Evolutionary conservation across 805 yeast genomes (phyloP), one percentile per base, ranked within the genome.

Genomic region (Wickerhamomyces ciferrii): DNA sequence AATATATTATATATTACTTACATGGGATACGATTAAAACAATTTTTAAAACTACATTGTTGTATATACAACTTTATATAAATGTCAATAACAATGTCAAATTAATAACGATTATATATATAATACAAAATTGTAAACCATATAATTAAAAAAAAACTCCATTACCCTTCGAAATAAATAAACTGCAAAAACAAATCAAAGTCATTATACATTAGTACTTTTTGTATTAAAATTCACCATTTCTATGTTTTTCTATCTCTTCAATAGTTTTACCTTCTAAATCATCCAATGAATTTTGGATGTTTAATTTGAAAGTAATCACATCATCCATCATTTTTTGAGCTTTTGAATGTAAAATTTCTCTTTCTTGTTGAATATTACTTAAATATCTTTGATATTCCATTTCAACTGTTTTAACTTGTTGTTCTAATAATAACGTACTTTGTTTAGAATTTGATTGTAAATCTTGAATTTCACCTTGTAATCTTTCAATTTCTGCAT

Each of bases 231-330:
- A 14, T 23, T 19, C 53, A 17, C 35, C 31, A 41, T 53, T 60
- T 34, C 56, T 63, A 45, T 70, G 73, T 45, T 69, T 48, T 37
- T 53, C 55, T 17, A 56, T 23, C 15, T 72, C 82, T 40, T 66
- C 69, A 45, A 62, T 58, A 14, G 79, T 74, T 46, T 70, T 62
- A 37, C 62, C 67, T 53, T 81, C 84, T 50, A 81, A 70, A 34
- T 75, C 81, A 54, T 83, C 87, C 41, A 87, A 69, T 44, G 78
- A 74, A 19, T 75, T 71, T 59, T 87, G 92, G 39, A 86, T 74
- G 48, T 76, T 78, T 51, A 82, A 65, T 65, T 87, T 87, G 66
- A 87, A 83, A 42, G 71, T 75, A 43, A 84, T 75, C 20, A 82
- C 76, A 47, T 67, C 71, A 48, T 81, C 81, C 53, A 88, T 78